phyloP scores from a whole-genome alignment of 2,329 filamentous ascomycete genomes.

The Lachnellula cervina region DNA sequence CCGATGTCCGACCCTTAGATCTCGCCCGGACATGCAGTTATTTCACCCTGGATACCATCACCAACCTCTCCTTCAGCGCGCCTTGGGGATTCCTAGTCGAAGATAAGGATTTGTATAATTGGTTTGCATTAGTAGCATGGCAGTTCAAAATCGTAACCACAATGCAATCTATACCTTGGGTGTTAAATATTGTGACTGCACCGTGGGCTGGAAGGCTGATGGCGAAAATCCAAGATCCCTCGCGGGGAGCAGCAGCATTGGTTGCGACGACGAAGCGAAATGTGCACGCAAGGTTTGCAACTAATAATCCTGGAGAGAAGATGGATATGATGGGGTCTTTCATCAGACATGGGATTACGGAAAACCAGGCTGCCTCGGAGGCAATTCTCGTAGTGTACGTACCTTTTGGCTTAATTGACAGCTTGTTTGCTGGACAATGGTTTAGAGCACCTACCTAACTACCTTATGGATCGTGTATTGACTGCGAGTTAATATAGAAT shows the following conservation, averaged over 20 bases:
- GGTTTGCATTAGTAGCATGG: neutral
- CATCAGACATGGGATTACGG: conserved; percentile 37
- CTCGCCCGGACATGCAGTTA: conserved; percentile 46
- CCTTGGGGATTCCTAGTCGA: conserved; percentile 45
- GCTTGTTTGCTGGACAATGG: too few relatives aligned
- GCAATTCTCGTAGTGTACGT: conserved; percentile 23
- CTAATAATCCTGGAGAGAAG: conserved; percentile 35
- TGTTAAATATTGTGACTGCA: neutral
- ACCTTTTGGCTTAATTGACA: neutral
- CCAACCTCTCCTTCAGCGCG: conserved; percentile 46
- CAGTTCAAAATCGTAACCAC: neutral
- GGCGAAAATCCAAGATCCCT: neutral
- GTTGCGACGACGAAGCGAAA: too few relatives aligned
- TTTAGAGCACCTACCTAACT: neutral
- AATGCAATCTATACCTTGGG: neutral
- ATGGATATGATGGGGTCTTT: conserved; percentile 51
- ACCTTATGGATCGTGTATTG: neutral
- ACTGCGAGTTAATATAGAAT: conserved; percentile 24
- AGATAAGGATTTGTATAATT: conserved; percentile 36
- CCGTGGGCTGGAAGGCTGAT: conserved; percentile 2
- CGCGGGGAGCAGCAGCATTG: too few relatives aligned
- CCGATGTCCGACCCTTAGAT: conserved; percentile 39
- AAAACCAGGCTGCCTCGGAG: conserved; percentile 12
- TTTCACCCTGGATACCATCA: conserved; percentile 52
- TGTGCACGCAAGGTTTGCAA: conserved; percentile 16